Evolutionary conservation across 1,284 basidiomycete species (phyloP), one percentile per base, ranked within the genome.

Genomic region (Naganishia cerealis): DNA sequence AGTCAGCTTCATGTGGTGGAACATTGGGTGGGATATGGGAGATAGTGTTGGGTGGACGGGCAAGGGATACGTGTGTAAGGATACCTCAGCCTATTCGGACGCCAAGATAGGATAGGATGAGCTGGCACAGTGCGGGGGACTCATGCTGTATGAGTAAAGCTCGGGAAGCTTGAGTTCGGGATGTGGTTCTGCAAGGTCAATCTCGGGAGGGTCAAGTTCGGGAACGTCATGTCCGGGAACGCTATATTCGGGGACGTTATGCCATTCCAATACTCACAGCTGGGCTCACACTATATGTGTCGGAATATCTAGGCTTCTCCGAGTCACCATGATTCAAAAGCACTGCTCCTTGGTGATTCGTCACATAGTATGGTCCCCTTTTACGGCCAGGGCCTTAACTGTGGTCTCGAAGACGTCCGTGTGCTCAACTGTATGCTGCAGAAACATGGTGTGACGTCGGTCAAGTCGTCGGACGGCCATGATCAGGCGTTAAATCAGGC

Each of bases 321-420:
- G 52, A 93, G 95, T 80, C 90, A 94, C 79, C 94, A 91, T 84
- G 87, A 87, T 78, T 91, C 92, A 80, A 87, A 92, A 74, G 92
- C 86, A 62, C 84, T 98, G 46, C 85, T 99, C 65, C 82, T 99
- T 58, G 95, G 95, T 58, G 95, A 99, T 80, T 89, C 95, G 42
- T 92, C 94, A 7, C 95, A 99, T 81, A 90, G 91, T 52, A 97
- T 97, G 93, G 91, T 94, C 29, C 80, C 80, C 73, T 99, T 99
- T 83, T 99, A 95, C 80, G 95, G 94, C 26, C 95, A 99, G 83
- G 95, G 95, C 21, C 85, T 99, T 73, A 99, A 99, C 78, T 97
- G 94, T 77, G 95, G 95, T 12, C 86, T 99, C 67, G 95, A 99
- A 82, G 95, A 99, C 79, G 94, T 99, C 69, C 87, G 95, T 71